Conservation (phyloP, 352 stramenopile genomes). For the Globisporangium radiosum region DNA sequence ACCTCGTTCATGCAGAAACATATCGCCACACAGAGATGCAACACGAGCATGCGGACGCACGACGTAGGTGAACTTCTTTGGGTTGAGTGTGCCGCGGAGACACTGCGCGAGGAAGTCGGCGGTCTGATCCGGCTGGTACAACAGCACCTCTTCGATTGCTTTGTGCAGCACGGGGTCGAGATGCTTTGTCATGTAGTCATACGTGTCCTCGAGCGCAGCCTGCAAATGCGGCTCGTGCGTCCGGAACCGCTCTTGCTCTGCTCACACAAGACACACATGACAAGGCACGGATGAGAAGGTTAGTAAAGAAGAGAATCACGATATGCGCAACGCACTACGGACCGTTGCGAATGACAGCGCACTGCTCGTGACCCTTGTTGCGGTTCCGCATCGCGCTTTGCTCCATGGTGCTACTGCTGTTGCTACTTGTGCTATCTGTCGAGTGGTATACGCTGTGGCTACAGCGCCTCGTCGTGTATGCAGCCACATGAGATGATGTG, state of each 20-base stretch:
- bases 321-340: background rate
- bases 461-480: too few relatives aligned
- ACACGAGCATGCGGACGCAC: slow-evolving; percentile 19
- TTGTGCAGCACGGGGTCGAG: slow-evolving; percentile 54
- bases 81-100: slow-evolving; percentile 56
- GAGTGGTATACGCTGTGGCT: too few relatives aligned
- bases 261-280: too few relatives aligned
- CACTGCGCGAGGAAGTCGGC: slow-evolving; percentile 64
- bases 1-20: too few relatives aligned
- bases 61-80: slow-evolving; percentile 71
- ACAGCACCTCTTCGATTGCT: slow-evolving; percentile 58
- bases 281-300: too few relatives aligned
- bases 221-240: slow-evolving; percentile 46
- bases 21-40: background rate
- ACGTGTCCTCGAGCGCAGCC: slow-evolving; percentile 42
- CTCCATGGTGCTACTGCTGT: slow-evolving; percentile 12
- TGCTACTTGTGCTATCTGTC: background rate
- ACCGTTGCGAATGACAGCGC: slow-evolving; percentile 48
- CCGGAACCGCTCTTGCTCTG: slow-evolving; percentile 60
- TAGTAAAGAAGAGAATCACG: too few relatives aligned
- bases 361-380: slow-evolving; percentile 50
- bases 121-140: slow-evolving; percentile 70
- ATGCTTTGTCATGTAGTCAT: slow-evolving; percentile 67
- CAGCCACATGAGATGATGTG: too few relatives aligned
- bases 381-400: slow-evolving; percentile 31